phyloP scores from a whole-genome alignment of 768 basidiomycete species.

The Tylopilus intermedius region DNA sequence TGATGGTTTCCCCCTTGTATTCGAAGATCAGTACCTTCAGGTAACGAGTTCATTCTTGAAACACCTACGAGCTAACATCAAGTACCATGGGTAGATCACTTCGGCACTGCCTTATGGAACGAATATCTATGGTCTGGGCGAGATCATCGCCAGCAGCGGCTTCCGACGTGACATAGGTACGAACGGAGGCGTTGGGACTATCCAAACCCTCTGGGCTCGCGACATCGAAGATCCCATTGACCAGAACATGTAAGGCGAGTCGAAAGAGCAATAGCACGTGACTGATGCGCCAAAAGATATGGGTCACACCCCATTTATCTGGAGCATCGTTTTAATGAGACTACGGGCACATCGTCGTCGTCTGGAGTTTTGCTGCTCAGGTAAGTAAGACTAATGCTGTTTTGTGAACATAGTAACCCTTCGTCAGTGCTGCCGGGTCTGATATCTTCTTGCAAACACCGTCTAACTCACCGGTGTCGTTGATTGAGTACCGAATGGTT shows the following conservation, averaged over 20 bases:
- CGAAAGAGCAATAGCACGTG: not conserved
- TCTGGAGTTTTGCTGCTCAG: slow-evolving; percentile 77
- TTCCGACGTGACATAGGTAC: slow-evolving; percentile 58
- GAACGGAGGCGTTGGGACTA: slow-evolving; percentile 46
- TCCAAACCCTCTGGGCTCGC: slow-evolving; percentile 67
- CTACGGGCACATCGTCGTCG: slow-evolving; percentile 47
- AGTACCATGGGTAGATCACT: slow-evolving; percentile 40
- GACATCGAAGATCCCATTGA: slow-evolving; percentile 61
- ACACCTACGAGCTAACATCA: not conserved
- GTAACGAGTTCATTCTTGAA: slow-evolving; percentile 23
- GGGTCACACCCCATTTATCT: slow-evolving; percentile 70
- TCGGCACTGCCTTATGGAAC: slow-evolving; percentile 61
- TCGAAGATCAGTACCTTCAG: slow-evolving; percentile 79
- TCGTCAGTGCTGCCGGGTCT: slow-evolving; percentile 55
- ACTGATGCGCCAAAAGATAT: slow-evolving; percentile 39
- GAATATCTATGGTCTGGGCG: slow-evolving; percentile 77
- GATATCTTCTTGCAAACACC: slow-evolving; percentile 68
- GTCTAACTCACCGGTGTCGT: slow-evolving; percentile 46
- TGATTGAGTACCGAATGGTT: slow-evolving; percentile 68
- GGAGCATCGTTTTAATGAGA: slow-evolving; percentile 62
- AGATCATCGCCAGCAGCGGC: slow-evolving; percentile 64
- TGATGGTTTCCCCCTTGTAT: slow-evolving; percentile 64
- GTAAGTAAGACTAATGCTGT: slow-evolving; percentile 27
- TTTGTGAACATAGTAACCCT: slow-evolving; percentile 5
- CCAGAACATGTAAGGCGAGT: slow-evolving; percentile 51